Evolutionary conservation across 2,329 filamentous ascomycete species (phyloP).

Genomic region (Epichloe amarillans): DNA sequence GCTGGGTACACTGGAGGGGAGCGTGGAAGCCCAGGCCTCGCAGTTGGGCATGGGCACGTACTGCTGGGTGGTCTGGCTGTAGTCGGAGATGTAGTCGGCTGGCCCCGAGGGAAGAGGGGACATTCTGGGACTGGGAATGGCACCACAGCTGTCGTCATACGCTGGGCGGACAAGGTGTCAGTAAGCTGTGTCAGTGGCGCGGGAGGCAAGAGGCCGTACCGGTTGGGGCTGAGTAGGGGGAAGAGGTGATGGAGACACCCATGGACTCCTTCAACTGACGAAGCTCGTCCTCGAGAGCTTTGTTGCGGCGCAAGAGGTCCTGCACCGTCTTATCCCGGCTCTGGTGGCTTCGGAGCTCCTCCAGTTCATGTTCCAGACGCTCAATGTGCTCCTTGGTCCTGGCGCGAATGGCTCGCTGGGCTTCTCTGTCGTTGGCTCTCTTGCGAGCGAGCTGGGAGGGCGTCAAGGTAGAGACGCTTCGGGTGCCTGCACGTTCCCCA

Average conservation of each 20-base stretch:
- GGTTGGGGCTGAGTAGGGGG: slow-evolving; percentile 26
- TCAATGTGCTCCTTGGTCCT: slow-evolving; percentile 81
- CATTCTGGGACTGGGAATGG: slow-evolving; percentile 29
- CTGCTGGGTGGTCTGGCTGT: slow-evolving; percentile 19
- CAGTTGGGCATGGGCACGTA: slow-evolving; percentile 27
- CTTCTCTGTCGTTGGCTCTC: slow-evolving; percentile 81
- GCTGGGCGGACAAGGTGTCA: slow-evolving; percentile 18
- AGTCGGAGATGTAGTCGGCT: slow-evolving; percentile 32
- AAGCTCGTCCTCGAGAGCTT: slow-evolving; percentile 40
- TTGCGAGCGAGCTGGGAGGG: slow-evolving; percentile 83
- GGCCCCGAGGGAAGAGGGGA: slow-evolving; percentile 28
- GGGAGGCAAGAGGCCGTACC: slow-evolving; percentile 18
- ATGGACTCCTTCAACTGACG: slow-evolving; percentile 30
- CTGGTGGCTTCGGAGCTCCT: slow-evolving; percentile 47
- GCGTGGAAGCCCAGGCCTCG: slow-evolving; percentile 32
- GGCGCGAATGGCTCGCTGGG: slow-evolving; percentile 75
- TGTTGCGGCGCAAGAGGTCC: slow-evolving; percentile 37
- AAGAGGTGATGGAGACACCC: slow-evolving; percentile 28
- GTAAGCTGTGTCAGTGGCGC: slow-evolving; percentile 4
- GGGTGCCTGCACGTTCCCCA: slow-evolving; percentile 33
- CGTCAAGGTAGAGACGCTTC: slow-evolving; percentile 76
- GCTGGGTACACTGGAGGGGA: slow-evolving; percentile 37
- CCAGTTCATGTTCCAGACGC: slow-evolving; percentile 58
- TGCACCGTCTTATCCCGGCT: slow-evolving; percentile 37
- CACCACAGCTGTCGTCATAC: slow-evolving; percentile 26